Evolutionary conservation across 208 protist genomes (phyloP).

Genomic region (Wallacemonas rigidus): DNA sequence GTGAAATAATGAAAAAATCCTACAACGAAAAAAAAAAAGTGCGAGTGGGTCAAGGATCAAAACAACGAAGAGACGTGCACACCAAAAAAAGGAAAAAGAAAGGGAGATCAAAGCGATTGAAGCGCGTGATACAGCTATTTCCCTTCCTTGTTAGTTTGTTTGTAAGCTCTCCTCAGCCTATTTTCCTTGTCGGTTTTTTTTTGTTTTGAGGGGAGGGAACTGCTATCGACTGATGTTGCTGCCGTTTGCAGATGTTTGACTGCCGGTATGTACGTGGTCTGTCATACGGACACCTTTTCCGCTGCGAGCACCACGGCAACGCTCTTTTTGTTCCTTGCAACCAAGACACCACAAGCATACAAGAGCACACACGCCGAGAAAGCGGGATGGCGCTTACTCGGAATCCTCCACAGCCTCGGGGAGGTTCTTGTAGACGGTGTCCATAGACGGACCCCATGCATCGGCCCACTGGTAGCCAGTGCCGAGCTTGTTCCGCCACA

Average conservation of each 20-base stretch:
- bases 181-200: neutral
- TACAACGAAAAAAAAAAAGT: conserved; percentile 20
- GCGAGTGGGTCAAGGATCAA: neutral
- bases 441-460: conserved; percentile 80
- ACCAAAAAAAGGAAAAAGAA: neutral
- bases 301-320: neutral
- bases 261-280: neutral
- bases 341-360: conserved; percentile 7
- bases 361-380: neutral
- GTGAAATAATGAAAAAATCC: conserved; percentile 28
- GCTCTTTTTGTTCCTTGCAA: neutral
- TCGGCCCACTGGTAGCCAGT: conserved; percentile 90
- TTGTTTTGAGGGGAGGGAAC: neutral
- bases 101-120: neutral
- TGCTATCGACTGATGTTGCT: neutral
- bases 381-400: conserved; percentile 23
- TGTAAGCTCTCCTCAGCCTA: no score
- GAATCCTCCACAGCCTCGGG: conserved; percentile 60
- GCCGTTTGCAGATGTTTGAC: neutral
- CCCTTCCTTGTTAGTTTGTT: no score
- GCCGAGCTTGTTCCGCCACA: conserved; percentile 87
- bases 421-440: conserved; percentile 81
- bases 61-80: neutral
- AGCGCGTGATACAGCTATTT: neutral
- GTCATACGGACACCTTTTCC: neutral